Evolutionary conservation across 768 basidiomycete species (phyloP).

Genomic region (Trametes villosa): DNA sequence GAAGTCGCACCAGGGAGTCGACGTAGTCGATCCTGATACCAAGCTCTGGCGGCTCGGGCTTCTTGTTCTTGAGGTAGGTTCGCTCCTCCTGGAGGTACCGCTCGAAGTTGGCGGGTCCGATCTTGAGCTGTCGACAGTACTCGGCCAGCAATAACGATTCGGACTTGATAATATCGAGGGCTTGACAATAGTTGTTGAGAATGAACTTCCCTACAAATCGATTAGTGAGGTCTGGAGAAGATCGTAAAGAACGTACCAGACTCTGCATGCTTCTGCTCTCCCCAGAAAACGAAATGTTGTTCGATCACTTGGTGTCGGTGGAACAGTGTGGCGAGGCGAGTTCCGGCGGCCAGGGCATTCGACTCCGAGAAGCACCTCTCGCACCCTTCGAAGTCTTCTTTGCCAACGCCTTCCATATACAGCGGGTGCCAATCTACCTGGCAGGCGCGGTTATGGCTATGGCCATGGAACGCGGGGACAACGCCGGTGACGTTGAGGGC

Average conservation of each 20-base stretch:
- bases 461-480: slow-evolving; percentile 36
- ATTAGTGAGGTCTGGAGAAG: not conserved
- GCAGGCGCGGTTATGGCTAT: slow-evolving; percentile 35
- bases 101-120: slow-evolving; percentile 7
- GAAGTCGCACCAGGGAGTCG: slow-evolving; percentile 9
- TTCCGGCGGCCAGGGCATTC: slow-evolving; percentile 30
- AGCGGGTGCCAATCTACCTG: slow-evolving; percentile 35
- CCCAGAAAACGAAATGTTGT: slow-evolving; percentile 27
- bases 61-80: slow-evolving; percentile 9
- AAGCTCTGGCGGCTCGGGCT: slow-evolving; percentile 18
- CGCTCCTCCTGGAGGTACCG: slow-evolving; percentile 20
- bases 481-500: not conserved
- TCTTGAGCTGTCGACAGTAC: not conserved
- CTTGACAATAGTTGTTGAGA: slow-evolving; percentile 19
- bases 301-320: slow-evolving; percentile 35
- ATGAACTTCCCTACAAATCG: slow-evolving; percentile 13
- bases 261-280: slow-evolving; percentile 27
- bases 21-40: slow-evolving; percentile 17
- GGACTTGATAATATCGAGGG: not conserved
- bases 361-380: slow-evolving; percentile 35
- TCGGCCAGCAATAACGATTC: not conserved
- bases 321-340: slow-evolving; percentile 29
- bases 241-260: slow-evolving; percentile 22
- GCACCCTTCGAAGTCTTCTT: slow-evolving; percentile 34
- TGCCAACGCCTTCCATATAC: slow-evolving; percentile 30